phyloP scores from a whole-genome alignment of 257 asterid genomes.

The Agastache rugosa region DNA sequence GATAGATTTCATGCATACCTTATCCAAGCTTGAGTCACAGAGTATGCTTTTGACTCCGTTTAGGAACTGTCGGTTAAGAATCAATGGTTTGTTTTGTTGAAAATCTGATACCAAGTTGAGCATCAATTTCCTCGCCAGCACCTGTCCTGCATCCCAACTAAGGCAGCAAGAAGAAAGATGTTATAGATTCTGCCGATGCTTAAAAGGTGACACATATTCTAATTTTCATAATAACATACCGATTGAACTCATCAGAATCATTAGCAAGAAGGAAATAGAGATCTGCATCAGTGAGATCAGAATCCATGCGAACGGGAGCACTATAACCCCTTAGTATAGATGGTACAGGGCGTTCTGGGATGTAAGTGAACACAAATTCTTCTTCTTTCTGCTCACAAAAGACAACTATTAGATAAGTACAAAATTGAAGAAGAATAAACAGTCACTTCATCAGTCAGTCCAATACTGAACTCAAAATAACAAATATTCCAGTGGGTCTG shows the following conservation, averaged over 20 bases:
- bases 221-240: constrained; percentile 47
- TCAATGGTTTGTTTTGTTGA: constrained; percentile 70
- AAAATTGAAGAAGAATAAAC: no score
- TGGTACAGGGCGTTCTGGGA: constrained; percentile 73
- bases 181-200: constrained; percentile 1
- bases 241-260: constrained; percentile 89
- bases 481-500: not conserved
- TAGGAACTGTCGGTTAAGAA: constrained; percentile 66
- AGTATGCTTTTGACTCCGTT: constrained; percentile 74
- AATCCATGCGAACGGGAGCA: constrained; percentile 82
- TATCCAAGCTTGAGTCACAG: constrained; percentile 70
- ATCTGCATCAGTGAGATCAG: constrained; percentile 75
- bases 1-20: constrained; percentile 45
- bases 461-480: no score
- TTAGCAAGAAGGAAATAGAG: constrained; percentile 82
- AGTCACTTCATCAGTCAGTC: not conserved
- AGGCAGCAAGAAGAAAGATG: constrained; percentile 31
- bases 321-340: constrained; percentile 85
- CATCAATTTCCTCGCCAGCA: constrained; percentile 83
- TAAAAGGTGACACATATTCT: not conserved
- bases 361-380: constrained; percentile 73
- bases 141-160: constrained; percentile 94
- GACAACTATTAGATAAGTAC: no score
- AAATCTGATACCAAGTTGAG: constrained; percentile 73
- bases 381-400: constrained; percentile 65